Base-by-base conservation (phyloP, 352 stramenopile species). In the Globisporangium uncinulatum region DNA sequence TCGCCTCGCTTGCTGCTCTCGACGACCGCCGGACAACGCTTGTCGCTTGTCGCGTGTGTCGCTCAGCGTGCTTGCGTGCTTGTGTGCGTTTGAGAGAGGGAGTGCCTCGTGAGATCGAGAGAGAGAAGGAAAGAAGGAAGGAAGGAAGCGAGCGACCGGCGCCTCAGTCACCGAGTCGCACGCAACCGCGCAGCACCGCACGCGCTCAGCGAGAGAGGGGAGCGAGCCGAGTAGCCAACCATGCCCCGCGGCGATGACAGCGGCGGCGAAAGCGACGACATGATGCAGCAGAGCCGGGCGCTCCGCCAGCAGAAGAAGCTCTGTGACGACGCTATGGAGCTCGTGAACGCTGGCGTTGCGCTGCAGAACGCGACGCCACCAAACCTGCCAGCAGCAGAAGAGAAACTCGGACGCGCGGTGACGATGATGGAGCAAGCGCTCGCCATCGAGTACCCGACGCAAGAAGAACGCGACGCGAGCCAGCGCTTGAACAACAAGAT, bases 401-500 rank as follows among this genome's bases (percentile, higher is more conserved):
- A 65, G 44, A 90, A 89, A 59, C 73, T 93, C 51, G 72, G 70
- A 24, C 67, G 74, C n/a, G 83, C 83, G 10, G 79, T 93, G 14
- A 69, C 64, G 51, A 80, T 91, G 62, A 89, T 93, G 78, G 79
- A 90, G 53, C 50, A 86, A 52, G 83, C 83, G 47, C 73, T 93
- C 13, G 77, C 71, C 41, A 91, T 91, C 54, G 72, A 91, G 62
- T 93, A 89, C 66, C 60, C 69, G 8, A 87, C 67, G 41, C 63
- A 79, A 41, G 83, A 91, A 51, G 83, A 93, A 61, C 74, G 75
- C 14, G 80, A 93, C 43, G 80, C 79, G 20, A 86, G 75, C 41
- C 69, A 83, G 51, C 74, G 79, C 2, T 65, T 90, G 21, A 86
- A 85, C 64, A 90, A 79, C 73, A 93, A 93, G 73, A 93, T 93